These are phyloP conservation scores for Kuraishia molischiana DNA, from an alignment of 805 yeast species.

Conservation along the genomic window DNA sequence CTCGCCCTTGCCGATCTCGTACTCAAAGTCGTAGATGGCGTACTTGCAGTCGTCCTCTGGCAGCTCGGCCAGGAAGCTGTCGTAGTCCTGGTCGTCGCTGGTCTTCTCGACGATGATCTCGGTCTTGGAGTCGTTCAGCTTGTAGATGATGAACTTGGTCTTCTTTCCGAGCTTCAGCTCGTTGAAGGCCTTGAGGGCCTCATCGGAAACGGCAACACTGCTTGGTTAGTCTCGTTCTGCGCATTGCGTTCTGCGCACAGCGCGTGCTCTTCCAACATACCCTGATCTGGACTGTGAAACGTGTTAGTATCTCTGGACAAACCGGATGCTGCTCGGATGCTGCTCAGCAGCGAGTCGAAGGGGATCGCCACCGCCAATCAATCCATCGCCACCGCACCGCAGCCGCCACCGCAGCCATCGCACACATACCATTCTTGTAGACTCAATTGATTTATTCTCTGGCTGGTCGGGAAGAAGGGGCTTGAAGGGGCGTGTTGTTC, in stretches of 20 bases:
- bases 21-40: constrained; percentile 95
- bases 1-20: constrained; percentile 80
- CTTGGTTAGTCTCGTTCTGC: not conserved
- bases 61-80: constrained; percentile 73
- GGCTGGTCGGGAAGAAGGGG: too few relatives aligned
- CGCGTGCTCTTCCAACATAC: not conserved
- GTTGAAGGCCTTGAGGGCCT: constrained; percentile 88
- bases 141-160: constrained; percentile 73
- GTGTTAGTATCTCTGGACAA: not conserved
- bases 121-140: constrained; percentile 78
- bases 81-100: constrained; percentile 69
- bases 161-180: constrained; percentile 92
- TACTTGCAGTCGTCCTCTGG: constrained; percentile 96
- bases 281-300: constrained; percentile 5
- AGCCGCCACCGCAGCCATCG: too few relatives aligned
- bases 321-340: too few relatives aligned
- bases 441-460: too few relatives aligned
- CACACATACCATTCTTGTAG: too few relatives aligned
- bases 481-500: too few relatives aligned
- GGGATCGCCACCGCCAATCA: too few relatives aligned
- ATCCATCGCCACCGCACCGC: too few relatives aligned
- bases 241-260: too few relatives aligned
- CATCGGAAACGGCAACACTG: constrained; percentile 78
- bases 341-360: too few relatives aligned
- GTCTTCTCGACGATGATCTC: constrained; percentile 83